Percentiles rank a stretch among this genome's conserved stretches.
These are phyloP conservation scores for Tephrocybe sp. DNA, from an alignment of 768 basidiomycete genomes.

Conservation along the genomic window DNA sequence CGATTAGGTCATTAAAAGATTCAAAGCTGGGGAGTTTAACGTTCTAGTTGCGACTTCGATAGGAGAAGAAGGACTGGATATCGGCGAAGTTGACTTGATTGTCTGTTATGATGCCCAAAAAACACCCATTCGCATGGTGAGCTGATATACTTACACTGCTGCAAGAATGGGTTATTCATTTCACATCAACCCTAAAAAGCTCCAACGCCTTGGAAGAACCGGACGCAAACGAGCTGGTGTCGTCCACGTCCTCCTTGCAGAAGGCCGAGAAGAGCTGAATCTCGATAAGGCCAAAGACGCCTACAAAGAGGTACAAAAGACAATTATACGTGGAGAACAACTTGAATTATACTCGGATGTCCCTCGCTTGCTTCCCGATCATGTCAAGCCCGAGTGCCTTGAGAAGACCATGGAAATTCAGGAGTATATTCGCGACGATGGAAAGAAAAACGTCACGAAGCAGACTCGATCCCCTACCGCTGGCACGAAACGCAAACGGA, in stretches of 20 bases:
- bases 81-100: slow-evolving; percentile 95
- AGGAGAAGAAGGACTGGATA: slow-evolving; percentile 97
- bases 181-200: slow-evolving; percentile 40
- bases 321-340: slow-evolving; percentile 81
- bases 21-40: slow-evolving; percentile 87
- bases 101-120: slow-evolving; percentile 97
- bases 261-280: slow-evolving; percentile 88
- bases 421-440: slow-evolving; percentile 59
- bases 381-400: slow-evolving; percentile 72
- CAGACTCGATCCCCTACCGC: slow-evolving; percentile 28
- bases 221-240: slow-evolving; percentile 88
- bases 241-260: slow-evolving; percentile 90
- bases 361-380: slow-evolving; percentile 76
- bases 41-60: slow-evolving; percentile 95
- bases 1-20: slow-evolving; percentile 78
- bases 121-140: slow-evolving; percentile 93
- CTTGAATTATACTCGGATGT: slow-evolving; percentile 95
- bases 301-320: slow-evolving; percentile 86
- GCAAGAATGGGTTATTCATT: background rate
- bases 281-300: slow-evolving; percentile 85
- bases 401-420: slow-evolving; percentile 85
- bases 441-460: slow-evolving; percentile 34
- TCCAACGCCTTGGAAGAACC: slow-evolving; percentile 94
- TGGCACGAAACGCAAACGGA: slow-evolving; percentile 66
- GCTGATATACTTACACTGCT: slow-evolving; percentile 18